phyloP scores from a whole-genome alignment of 805 yeast genomes.

The Yarrowia divulgata region DNA sequence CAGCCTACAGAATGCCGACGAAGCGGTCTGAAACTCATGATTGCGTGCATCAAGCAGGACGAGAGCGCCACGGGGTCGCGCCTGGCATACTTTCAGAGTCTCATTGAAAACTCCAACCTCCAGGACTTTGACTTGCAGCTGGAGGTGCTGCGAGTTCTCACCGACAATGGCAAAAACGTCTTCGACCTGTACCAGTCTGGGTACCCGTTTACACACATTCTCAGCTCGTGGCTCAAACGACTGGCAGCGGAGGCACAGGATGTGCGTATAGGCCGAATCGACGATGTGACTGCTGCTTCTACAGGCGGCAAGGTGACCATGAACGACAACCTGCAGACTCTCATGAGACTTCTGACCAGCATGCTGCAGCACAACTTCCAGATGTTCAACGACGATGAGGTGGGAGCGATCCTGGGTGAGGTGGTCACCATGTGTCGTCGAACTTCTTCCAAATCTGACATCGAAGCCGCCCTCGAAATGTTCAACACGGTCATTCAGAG shows the following conservation, averaged over 20 bases:
- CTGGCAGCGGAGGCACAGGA: constrained; percentile 49
- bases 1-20: constrained; percentile 53
- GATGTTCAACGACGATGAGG: constrained; percentile 54
- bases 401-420: constrained; percentile 50
- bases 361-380: constrained; percentile 59
- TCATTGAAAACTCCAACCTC: constrained; percentile 58
- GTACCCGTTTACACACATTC: constrained; percentile 53
- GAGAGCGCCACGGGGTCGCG: constrained; percentile 59
- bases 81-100: constrained; percentile 66
- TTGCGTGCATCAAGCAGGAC: constrained; percentile 62
- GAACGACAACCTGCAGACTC: constrained; percentile 47
- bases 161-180: constrained; percentile 61
- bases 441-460: constrained; percentile 53
- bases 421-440: constrained; percentile 53
- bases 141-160: constrained; percentile 56
- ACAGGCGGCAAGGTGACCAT: constrained; percentile 47
- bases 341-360: constrained; percentile 54
- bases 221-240: constrained; percentile 51
- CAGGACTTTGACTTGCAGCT: constrained; percentile 62
- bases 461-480: constrained; percentile 54
- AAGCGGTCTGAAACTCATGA: constrained; percentile 61
- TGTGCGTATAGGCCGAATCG: constrained; percentile 47
- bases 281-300: constrained; percentile 43
- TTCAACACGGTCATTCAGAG: constrained; percentile 56
- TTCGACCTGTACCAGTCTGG: constrained; percentile 60